Evolutionary conservation across 2,329 filamentous ascomycete genomes (phyloP).

Genomic region (Sporothrix brasiliensis): DNA sequence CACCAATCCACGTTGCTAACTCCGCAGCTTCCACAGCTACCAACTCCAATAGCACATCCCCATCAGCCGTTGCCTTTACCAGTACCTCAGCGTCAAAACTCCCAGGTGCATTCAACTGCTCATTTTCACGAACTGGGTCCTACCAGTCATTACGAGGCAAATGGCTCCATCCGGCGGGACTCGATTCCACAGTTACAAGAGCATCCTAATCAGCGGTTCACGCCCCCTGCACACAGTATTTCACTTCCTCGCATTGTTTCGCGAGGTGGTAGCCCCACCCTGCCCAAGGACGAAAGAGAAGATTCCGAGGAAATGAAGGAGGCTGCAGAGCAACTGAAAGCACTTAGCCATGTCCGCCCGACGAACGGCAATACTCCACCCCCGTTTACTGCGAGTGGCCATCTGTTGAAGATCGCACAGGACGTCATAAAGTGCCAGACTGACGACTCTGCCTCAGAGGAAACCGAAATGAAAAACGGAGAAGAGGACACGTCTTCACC

Average conservation of each 20-base stretch:
- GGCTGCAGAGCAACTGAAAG: constrained; percentile 67
- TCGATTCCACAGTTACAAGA: constrained; percentile 30
- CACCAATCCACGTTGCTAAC: constrained; percentile 29
- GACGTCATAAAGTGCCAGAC: constrained; percentile 34
- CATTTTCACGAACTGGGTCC: constrained; percentile 23
- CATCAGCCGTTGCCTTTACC: constrained; percentile 23
- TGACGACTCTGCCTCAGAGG: constrained; percentile 28
- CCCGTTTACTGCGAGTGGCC: constrained; percentile 41
- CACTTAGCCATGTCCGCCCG: constrained; percentile 64
- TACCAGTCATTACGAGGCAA: constrained; percentile 26
- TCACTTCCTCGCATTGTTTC: constrained; percentile 32
- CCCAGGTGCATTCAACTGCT: constrained; percentile 24
- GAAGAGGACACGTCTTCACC: background rate
- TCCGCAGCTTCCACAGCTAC: constrained; percentile 28
- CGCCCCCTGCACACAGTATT: background rate
- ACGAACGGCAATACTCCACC: constrained; percentile 45
- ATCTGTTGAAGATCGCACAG: constrained; percentile 33
- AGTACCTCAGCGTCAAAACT: constrained; percentile 7
- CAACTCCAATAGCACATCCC: constrained; percentile 30
- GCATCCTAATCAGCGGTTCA: constrained; percentile 20
- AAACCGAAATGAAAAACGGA: constrained; percentile 23
- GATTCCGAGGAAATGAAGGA: constrained; percentile 72
- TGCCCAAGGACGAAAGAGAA: constrained; percentile 55
- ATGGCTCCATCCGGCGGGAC: constrained; percentile 22
- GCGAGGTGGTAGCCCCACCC: constrained; percentile 36